phyloP scores from a whole-genome alignment of 352 stramenopile species.

The Phytophthora crassamura region DNA sequence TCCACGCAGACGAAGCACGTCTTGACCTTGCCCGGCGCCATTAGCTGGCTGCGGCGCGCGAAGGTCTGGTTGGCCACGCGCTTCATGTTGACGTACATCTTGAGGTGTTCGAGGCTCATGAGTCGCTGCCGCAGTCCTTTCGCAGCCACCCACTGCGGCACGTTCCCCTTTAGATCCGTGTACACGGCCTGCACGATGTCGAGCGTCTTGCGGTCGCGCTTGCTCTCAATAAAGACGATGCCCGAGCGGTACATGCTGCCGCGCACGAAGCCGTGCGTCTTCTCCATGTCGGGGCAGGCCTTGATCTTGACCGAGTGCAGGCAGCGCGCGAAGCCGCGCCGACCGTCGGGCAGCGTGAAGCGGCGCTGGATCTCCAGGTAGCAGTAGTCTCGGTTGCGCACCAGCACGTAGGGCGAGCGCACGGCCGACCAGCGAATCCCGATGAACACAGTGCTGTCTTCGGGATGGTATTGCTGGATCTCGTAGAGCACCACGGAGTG shows the following conservation, averaged over 20 bases:
- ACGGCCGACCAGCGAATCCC: slow-evolving; percentile 81
- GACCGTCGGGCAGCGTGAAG: slow-evolving; percentile 63
- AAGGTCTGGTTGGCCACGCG: slow-evolving; percentile 79
- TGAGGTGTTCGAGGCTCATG: slow-evolving; percentile 80
- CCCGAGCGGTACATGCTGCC: slow-evolving; percentile 87
- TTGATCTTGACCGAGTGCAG: slow-evolving; percentile 89
- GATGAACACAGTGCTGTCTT: slow-evolving; percentile 70
- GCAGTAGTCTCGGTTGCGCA: slow-evolving; percentile 81
- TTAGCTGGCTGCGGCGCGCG: slow-evolving; percentile 66
- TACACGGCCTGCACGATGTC: slow-evolving; percentile 86
- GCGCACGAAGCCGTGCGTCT: slow-evolving; percentile 76
- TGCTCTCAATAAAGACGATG: slow-evolving; percentile 80
- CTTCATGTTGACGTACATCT: slow-evolving; percentile 87
- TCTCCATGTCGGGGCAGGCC: slow-evolving; percentile 84
- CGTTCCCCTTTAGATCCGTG: slow-evolving; percentile 81
- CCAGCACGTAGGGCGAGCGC: slow-evolving; percentile 73
- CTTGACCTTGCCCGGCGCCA: slow-evolving; percentile 72
- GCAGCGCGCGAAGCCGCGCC: slow-evolving; percentile 73
- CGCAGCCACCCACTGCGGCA: slow-evolving; percentile 72
- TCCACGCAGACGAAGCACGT: slow-evolving; percentile 84
- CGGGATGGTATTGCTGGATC: slow-evolving; percentile 61
- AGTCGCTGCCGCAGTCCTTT: slow-evolving; percentile 65
- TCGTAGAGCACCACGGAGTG: slow-evolving; percentile 86
- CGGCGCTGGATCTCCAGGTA: slow-evolving; percentile 81
- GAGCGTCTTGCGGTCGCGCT: slow-evolving; percentile 72